Percentiles rank a stretch among this genome's conserved stretches.
Conservation (phyloP, 1,139 yeast species). For the Scheffersomyces illinoinensis region DNA sequence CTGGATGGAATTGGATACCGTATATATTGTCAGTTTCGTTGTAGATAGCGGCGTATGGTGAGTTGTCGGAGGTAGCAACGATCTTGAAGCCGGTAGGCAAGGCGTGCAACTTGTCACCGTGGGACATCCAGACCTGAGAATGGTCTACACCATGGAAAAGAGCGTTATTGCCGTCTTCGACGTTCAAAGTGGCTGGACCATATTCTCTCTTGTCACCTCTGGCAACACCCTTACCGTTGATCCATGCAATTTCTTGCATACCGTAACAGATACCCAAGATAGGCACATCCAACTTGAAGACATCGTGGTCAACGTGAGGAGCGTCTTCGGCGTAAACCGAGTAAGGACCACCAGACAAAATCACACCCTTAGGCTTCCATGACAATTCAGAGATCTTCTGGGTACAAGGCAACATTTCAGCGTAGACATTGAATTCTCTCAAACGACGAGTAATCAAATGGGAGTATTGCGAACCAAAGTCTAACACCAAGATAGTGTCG, state of each 20-base stretch:
- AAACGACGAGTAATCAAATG: slow-evolving; percentile 96
- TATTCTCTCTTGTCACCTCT: slow-evolving; percentile 98
- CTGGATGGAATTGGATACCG: slow-evolving; percentile 99
- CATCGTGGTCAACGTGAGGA: slow-evolving; percentile 95
- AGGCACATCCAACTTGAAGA: slow-evolving; percentile 89
- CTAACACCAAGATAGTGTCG: slow-evolving; percentile 96
- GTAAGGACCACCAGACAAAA: slow-evolving; percentile 97
- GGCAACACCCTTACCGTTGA: slow-evolving; percentile 91
- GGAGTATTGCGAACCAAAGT: slow-evolving; percentile 97
- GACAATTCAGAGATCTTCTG: slow-evolving; percentile 88
- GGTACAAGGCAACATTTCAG: slow-evolving; percentile 99
- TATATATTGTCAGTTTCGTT: slow-evolving; percentile 71
- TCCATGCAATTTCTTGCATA: slow-evolving; percentile 99
- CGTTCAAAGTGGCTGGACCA: slow-evolving; percentile 91
- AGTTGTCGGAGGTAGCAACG: slow-evolving; percentile 89
- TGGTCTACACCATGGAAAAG: slow-evolving; percentile 87
- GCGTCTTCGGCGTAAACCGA: slow-evolving; percentile 94
- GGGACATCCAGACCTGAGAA: slow-evolving; percentile 99
- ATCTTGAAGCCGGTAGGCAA: slow-evolving; percentile 87
- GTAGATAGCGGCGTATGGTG: slow-evolving; percentile 93
- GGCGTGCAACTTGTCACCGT: slow-evolving; percentile 92
- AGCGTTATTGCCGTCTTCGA: slow-evolving; percentile 65
- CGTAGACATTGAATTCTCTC: slow-evolving; percentile 97
- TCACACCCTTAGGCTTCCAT: slow-evolving; percentile 97
- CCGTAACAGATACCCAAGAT: slow-evolving; percentile 98